Evolutionary conservation across 352 stramenopile species (phyloP).

Genomic region (Discostella stelligera): DNA sequence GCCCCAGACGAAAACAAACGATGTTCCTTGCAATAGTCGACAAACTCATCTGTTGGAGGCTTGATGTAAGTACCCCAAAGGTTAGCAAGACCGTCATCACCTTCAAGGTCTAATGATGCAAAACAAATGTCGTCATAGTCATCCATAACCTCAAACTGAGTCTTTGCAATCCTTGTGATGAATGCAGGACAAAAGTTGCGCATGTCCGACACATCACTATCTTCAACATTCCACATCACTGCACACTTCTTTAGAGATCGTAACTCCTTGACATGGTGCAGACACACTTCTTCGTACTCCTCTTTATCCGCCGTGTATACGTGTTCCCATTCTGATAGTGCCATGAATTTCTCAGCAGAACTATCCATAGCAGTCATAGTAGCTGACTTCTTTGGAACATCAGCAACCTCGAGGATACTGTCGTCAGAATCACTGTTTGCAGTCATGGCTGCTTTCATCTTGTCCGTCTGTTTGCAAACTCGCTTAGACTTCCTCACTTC

Average conservation of each 20-base stretch:
- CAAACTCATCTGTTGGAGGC: slow-evolving; percentile 1
- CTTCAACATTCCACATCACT: not conserved
- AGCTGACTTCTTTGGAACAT: no score
- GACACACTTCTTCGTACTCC: not conserved
- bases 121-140: not conserved
- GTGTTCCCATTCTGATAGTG: not conserved
- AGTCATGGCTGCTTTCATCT: not conserved
- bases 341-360: not conserved
- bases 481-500: not conserved
- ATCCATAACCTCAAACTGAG: not conserved
- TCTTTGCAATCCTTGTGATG: not conserved
- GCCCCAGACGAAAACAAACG: not conserved
- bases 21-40: not conserved
- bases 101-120: not conserved
- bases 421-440: no score
- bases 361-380: no score
- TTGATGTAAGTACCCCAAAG: slow-evolving; percentile 1
- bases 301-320: not conserved
- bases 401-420: no score
- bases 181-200: not conserved
- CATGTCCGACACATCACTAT: not conserved
- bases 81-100: not conserved
- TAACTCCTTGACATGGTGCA: not conserved
- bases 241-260: not conserved
- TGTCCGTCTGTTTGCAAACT: not conserved